Evolutionary conservation across 2,329 filamentous ascomycete genomes (phyloP), one percentile per base, ranked within the genome.

Genomic region (Triangularia verruculosa): DNA sequence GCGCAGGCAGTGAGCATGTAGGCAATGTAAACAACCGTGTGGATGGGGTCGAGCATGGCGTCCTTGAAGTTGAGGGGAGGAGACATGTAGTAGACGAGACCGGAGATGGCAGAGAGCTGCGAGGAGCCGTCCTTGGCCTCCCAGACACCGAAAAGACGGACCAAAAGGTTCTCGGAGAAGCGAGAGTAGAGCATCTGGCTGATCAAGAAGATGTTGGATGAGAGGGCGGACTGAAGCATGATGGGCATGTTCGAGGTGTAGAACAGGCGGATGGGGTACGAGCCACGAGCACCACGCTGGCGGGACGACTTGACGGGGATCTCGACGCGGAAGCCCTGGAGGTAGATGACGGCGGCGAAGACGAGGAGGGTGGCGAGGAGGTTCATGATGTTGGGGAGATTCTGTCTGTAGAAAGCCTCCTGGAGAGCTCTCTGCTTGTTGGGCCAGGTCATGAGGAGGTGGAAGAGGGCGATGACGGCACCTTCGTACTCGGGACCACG

Each of bases 221-320:
- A 97, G 71, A 99, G 88, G 72, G 95, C 95, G 56, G 94, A 98
- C 84, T 99, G 96, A 78, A 99, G 86, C 95, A 99, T 99, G 82
- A 99, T 99, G 76, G 95, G 95, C 96, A 99, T 99, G 90, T 99
- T 99, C 78, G 93, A 97, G 77, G 95, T 99, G 84, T 99, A 99
- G 88, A 99, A 99, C 65, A 99, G 91, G 75, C 96, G 94, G 78
- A 99, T 88, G 74, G 95, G 95, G 87, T 98, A 99, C 47, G 93
- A 96, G 75, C 94, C 96, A 74, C 95, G 94, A 78, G 96, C 95
- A 80, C 95, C 95, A 85, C 95, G 93, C 87, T 99, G 95, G 82
- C 95, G 93, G 73, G 93, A 94, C 66, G 93, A 97, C 89, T 99
- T 99, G 86, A 99, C 95, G 68, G 96, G 96, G 76, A 99, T 99